phyloP scores from a whole-genome alignment of 2,329 filamentous ascomycete species.

The Monosporascus cannonballus region DNA sequence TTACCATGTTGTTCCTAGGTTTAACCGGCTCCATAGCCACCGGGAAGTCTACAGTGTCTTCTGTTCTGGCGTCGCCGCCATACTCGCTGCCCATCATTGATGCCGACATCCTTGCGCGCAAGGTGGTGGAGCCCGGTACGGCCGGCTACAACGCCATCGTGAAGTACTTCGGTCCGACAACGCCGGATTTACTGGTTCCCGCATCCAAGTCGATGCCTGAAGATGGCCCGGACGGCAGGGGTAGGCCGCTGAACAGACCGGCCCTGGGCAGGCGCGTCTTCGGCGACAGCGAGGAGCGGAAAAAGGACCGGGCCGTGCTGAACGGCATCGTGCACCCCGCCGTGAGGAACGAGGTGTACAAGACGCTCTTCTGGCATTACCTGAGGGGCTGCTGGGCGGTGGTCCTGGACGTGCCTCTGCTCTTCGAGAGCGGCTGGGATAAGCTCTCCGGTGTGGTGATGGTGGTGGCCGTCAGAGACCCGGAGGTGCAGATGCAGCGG shows the following conservation, averaged over 20 bases:
- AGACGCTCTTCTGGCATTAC: conserved; percentile 66
- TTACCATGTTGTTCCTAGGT: conserved; percentile 84
- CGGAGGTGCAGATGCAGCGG: conserved; percentile 74
- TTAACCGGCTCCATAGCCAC: conserved; percentile 97
- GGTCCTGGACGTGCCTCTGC: conserved; percentile 82
- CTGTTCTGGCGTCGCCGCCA: conserved; percentile 70
- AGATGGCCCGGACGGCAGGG: conserved; percentile 52
- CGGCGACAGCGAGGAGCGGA: conserved; percentile 64
- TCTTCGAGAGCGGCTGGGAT: conserved; percentile 88
- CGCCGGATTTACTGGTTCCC: conserved; percentile 76
- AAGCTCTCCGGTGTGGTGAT: conserved; percentile 77
- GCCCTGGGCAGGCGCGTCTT: conserved; percentile 84
- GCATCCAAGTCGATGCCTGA: conserved; percentile 44
- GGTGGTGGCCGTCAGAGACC: conserved; percentile 79
- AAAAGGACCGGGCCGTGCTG: conserved; percentile 66
- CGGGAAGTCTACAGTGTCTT: conserved; percentile 93
- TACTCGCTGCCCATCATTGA: conserved; percentile 89
- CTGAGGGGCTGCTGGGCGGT: conserved; percentile 77
- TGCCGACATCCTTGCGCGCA: conserved; percentile 83
- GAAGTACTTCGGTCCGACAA: conserved; percentile 70
- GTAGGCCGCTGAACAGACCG: conserved; percentile 75
- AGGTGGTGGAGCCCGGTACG: conserved; percentile 91
- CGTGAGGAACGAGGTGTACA: conserved; percentile 77
- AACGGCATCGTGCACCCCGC: conserved; percentile 92
- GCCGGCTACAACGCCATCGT: conserved; percentile 78